Evolutionary conservation across 208 protist genomes (phyloP).

Genomic region (Leishmania braziliensis): DNA sequence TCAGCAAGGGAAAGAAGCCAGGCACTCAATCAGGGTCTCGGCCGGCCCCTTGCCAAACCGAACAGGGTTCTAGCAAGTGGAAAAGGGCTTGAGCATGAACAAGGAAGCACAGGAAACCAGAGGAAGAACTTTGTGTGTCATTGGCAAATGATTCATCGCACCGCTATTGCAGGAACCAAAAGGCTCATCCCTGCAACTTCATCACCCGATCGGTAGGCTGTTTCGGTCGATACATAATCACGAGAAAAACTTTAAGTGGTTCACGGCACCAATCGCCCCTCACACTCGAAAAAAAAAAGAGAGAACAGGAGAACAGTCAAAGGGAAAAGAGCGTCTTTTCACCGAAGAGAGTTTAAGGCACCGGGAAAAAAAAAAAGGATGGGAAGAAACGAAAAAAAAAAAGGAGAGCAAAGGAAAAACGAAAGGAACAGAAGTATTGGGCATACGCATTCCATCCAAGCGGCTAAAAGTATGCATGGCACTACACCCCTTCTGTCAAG

Average conservation of each 20-base stretch:
- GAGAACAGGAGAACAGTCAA: background rate
- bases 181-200: background rate
- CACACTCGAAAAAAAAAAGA: background rate
- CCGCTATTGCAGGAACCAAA: background rate
- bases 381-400: background rate
- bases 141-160: background rate
- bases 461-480: background rate
- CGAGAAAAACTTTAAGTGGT: background rate
- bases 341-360: background rate
- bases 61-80: background rate
- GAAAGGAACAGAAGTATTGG: background rate
- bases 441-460: background rate
- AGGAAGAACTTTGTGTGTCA: background rate
- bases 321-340: background rate
- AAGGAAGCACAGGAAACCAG: background rate
- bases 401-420: constrained; percentile 13
- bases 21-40: background rate
- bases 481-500: background rate
- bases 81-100: background rate
- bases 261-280: background rate
- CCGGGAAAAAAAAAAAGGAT: background rate
- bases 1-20: background rate
- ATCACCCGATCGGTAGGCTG: background rate
- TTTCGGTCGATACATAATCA: background rate
- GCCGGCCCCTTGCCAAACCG: background rate